Base-by-base conservation (phyloP, 2,329 filamentous ascomycete species). In the Saccharata proteae region DNA sequence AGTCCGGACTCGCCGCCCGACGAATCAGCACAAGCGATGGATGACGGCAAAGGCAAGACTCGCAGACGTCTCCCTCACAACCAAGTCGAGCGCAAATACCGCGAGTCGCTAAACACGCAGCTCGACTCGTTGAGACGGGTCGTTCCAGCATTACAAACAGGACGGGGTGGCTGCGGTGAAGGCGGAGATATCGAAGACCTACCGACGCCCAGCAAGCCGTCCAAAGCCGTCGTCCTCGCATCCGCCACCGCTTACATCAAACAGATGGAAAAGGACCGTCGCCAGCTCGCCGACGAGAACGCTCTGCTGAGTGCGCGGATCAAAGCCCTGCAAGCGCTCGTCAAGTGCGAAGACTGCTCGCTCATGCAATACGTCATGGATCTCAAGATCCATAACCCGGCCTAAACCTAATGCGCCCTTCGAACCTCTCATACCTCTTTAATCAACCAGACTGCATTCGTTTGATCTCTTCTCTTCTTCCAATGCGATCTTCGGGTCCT, bases 211-310 rank as follows among this genome's bases (percentile, higher is more conserved):
- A 54, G 53, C 4, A 58, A 59, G 36, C 47, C 59, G 6, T 54
- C 50, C 37, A 64, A 63, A 40, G 58, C 59, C n/a, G 57, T 61
- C 30, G 58, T 64, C 30, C 49, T 64, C 17, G 58, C 58, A 7
- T 59, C 55, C 1, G 60, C 61, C 13, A 60, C 58, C 14, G 54
- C 58, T 7, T 59, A 62, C 43, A 62, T 64, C 47, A 58, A 61
- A 43, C 54, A 60, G 35, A 50, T 60, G 38, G 57, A 62, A 38
- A 55, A 53, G 16, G 58, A 62, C 34, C 55, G 56, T 43, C 51
- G 55, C 36, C 43, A 41, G 12, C 39, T 60, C 5, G 43, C 49
- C 2, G 54, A 59, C 7, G 55, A 58, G 37, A 59, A 61, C 18
- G 43, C 49, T 28, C 32, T 52, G 7, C 42, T 64, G 12, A 44